Evolutionary conservation across 139 green algal genomes (phyloP).

Genomic region (Auxenochlorella pyrenoidosa): DNA sequence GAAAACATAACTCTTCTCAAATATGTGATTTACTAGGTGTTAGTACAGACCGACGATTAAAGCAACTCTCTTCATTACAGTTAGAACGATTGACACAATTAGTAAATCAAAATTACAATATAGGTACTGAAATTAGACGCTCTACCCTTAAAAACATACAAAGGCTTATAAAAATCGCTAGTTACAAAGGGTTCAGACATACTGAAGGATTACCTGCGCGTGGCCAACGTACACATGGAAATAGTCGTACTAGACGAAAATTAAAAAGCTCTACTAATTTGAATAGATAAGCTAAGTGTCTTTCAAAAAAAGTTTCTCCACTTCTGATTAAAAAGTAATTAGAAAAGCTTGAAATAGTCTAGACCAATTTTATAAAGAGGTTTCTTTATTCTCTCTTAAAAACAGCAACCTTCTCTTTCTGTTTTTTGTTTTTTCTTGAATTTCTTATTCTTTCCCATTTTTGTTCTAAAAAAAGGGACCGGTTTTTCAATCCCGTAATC

Average conservation of each 20-base stretch:
- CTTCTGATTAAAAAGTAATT: neutral
- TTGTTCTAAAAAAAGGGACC: neutral
- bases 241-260: constrained; percentile 56
- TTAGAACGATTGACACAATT: constrained; percentile 55
- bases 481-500: no score
- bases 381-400: no score
- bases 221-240: constrained; percentile 65
- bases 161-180: constrained; percentile 58
- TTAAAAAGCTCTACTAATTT: constrained; percentile 24
- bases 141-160: constrained; percentile 47
- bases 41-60: constrained; percentile 51
- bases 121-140: constrained; percentile 48
- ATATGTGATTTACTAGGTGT: constrained; percentile 60
- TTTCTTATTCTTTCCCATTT: neutral
- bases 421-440: neutral
- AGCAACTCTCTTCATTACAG: constrained; percentile 50
- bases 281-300: constrained; percentile 3
- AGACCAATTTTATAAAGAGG: neutral
- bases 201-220: constrained; percentile 57
- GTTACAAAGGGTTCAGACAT: constrained; percentile 65
- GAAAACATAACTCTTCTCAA: constrained; percentile 49
- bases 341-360: neutral
- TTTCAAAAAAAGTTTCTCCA: neutral
- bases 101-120: constrained; percentile 54
- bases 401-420: no score